phyloP scores from a whole-genome alignment of 2,329 filamentous ascomycete genomes.

The Ceratocystis colombiana region DNA sequence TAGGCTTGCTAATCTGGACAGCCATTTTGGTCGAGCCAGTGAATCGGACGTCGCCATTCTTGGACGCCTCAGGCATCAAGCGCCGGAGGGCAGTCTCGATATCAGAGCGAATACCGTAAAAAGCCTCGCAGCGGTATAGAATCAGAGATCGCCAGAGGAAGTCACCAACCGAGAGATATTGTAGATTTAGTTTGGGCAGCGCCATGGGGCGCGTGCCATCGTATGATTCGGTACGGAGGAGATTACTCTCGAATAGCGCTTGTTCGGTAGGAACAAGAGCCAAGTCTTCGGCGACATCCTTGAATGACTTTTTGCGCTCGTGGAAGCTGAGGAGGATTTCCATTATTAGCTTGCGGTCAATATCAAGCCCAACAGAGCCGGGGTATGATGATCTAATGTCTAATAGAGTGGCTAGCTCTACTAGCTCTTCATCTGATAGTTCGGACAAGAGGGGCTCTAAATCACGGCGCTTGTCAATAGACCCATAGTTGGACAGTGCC shows the following conservation, averaged over 20 bases:
- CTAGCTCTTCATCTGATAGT: constrained; percentile 64
- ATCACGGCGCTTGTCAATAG: constrained; percentile 70
- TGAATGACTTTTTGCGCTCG: constrained; percentile 71
- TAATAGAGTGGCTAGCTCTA: constrained; percentile 57
- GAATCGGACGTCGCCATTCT: constrained; percentile 60
- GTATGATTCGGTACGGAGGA: constrained; percentile 75
- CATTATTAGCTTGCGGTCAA: constrained; percentile 54
- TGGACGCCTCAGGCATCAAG: constrained; percentile 57
- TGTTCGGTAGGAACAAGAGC: constrained; percentile 75
- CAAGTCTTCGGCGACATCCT: constrained; percentile 62
- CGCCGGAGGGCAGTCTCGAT: constrained; percentile 73
- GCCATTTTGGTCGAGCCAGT: constrained; percentile 87
- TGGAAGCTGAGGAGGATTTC: constrained; percentile 67
- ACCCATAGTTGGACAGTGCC: constrained; percentile 82
- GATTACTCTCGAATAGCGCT: constrained; percentile 64
- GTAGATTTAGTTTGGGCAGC: constrained; percentile 86
- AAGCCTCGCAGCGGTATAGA: constrained; percentile 79
- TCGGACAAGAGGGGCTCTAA: constrained; percentile 63
- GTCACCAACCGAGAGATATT: constrained; percentile 89
- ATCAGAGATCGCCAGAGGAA: constrained; percentile 94
- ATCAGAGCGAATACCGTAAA: constrained; percentile 87
- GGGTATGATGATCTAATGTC: constrained; percentile 79
- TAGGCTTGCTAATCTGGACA: constrained; percentile 71
- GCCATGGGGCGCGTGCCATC: constrained; percentile 79
- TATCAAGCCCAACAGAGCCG: constrained; percentile 51